These are phyloP conservation scores for Testicularia cyperi DNA, from an alignment of 1,284 basidiomycete species.

Conservation along the genomic window DNA sequence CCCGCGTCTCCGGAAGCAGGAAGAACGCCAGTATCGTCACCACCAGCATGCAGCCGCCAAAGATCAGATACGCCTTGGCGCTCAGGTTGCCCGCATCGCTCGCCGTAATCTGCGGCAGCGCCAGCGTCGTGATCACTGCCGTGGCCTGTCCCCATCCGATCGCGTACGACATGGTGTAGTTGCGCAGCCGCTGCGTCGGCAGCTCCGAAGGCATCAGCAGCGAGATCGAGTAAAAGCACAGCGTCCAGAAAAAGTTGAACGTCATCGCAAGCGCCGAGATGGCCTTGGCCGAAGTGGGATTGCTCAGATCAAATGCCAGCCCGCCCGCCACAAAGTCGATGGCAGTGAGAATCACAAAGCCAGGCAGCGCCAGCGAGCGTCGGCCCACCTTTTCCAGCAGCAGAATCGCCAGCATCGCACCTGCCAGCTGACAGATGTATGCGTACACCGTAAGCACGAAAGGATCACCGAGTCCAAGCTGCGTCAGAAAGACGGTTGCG, in stretches of 20 bases:
- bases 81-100: constrained; percentile 39
- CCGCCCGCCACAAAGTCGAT: constrained; percentile 40
- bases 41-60: constrained; percentile 42
- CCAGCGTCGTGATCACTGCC: constrained; percentile 46
- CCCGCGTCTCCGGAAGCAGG: constrained; percentile 43
- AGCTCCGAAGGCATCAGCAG: constrained; percentile 47
- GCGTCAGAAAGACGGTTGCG: constrained; percentile 44
- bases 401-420: constrained; percentile 39
- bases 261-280: constrained; percentile 45
- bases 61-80: constrained; percentile 51
- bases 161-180: constrained; percentile 49
- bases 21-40: constrained; percentile 40
- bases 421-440: constrained; percentile 35
- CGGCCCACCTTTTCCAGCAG: constrained; percentile 44
- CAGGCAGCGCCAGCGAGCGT: constrained; percentile 35
- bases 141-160: constrained; percentile 48
- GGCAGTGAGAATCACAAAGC: constrained; percentile 34
- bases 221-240: constrained; percentile 49
- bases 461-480: constrained; percentile 37
- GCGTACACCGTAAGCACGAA: constrained; percentile 44
- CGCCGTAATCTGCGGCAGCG: constrained; percentile 43
- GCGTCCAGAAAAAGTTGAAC: constrained; percentile 51
- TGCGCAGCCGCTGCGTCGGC: constrained; percentile 43
- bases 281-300: constrained; percentile 18
- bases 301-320: constrained; percentile 22